Base-by-base conservation (phyloP, 805 yeast genomes). In the Lachancea waltii region DNA sequence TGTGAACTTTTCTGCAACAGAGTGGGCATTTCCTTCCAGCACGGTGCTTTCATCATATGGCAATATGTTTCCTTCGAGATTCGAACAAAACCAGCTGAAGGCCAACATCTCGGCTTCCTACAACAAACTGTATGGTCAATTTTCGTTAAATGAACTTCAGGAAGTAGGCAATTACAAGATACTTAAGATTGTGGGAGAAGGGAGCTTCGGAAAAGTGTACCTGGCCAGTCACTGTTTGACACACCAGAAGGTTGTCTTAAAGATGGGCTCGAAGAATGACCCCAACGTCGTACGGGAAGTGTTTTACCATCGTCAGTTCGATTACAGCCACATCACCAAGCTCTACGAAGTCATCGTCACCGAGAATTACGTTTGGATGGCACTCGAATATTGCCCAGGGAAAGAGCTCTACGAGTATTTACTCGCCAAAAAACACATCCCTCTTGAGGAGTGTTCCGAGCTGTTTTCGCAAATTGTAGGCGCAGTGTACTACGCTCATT, bases 161-260 rank as follows among this genome's bases (percentile, higher is more conserved):
- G 83, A 79, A 39, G 79, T 90, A 9, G 97, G 98, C 1, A 85
- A 83, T 59, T 90, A 90, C 54, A 66, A 71, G 36, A 75, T 92
- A 6, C 52, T 77, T 5, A 68, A 77, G 41, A 84, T 80, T 47
- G 81, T 90, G 16, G 97, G 97, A 2, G 87, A 85, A 50, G 97
- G 97, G 7, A 73, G 95, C 3, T 90, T 87, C 69, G 97, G 97
- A 7, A 84, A 83, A 53, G 95, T 87, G 1, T 92, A 81, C 56
- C 64, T 90, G 21, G 97, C 96, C 1, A 68, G 68, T 25, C 97
- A 90, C 53, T 71, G 72, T 36, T 67, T 87, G 32, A 73, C 95
- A 8, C 77, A 78, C 38, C 68, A 77, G n/a, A 79, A 75, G 54
- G 84, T 90, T 3, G 97, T 92, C 13, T 62, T 92, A 44, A 90